Evolutionary conservation across 2,329 filamentous ascomycete genomes (phyloP), one percentile per base, ranked within the genome.

Genomic region (Lojkania enalia): DNA sequence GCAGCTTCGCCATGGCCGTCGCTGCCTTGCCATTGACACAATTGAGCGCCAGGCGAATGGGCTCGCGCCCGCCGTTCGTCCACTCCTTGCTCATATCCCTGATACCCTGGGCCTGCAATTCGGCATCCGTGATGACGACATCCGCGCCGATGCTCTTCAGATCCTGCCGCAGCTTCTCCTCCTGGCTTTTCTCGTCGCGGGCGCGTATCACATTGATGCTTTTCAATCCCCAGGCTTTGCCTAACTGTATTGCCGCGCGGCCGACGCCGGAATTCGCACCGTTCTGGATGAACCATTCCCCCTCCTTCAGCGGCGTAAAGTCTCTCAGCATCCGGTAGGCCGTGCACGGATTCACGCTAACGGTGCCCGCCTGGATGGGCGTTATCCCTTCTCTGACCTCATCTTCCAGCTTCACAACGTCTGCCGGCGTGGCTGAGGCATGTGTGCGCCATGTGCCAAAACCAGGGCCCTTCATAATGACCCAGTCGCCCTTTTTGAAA

Each of bases 401-500:
- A 46, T 91, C 78, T 40, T 82, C 81, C 36, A 96, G 80, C 56
- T 80, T 84, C 42, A 94, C 74, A 4, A 96, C 70, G 39, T 83
- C 71, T 3, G 75, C 76, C 39, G 78, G 75, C 11, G 77, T 74
- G 2, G 84, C 82, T 35, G 90, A 80, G 14, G 88, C 88, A 66
- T 99, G 92, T 2, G 94, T 99, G 49, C 94, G 81, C 90, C 94
- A 97, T 11, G 94, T 97, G 25, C 94, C 94, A 66, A 95, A 89
- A 4, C 88, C 86, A 1, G 89, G 88, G 37, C 77, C 75, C 44
- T 87, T 86, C 71, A 95, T 92, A 51, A 97, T 88, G 6, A 95
- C 92, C 91, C 94, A 97, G 68, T 99, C 92, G 46, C 92, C 94
- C 56, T 81, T 85, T 16, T 76, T 64, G 18, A 95, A 73, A 9